These are phyloP conservation scores for Rachicladosporium sp. DNA, from an alignment of 2,329 filamentous ascomycete genomes.

Conservation along the genomic window DNA sequence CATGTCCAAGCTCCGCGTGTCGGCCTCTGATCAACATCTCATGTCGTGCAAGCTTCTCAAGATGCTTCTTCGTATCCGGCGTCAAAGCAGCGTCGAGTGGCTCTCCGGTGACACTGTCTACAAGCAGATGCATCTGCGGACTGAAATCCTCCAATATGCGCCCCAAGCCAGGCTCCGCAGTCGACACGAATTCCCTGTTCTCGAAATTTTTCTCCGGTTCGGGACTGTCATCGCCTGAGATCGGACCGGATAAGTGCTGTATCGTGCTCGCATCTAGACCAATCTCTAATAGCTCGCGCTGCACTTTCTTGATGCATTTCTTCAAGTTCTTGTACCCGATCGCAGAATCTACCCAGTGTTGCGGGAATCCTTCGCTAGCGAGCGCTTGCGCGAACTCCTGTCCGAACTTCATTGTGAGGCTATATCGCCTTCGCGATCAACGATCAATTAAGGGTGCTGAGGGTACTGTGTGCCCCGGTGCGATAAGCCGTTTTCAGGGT, in stretches of 20 bases:
- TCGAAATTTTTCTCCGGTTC: slow-evolving; percentile 4
- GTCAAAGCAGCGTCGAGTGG: slow-evolving; percentile 58
- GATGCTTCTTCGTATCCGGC: slow-evolving; percentile 49
- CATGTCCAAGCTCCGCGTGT: slow-evolving; percentile 12
- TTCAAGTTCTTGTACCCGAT: slow-evolving; percentile 78
- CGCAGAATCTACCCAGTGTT: slow-evolving; percentile 57
- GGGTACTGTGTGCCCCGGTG: no score
- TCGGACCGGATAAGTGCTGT: slow-evolving; percentile 45
- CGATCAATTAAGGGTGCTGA: no score
- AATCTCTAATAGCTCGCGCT: slow-evolving; percentile 54
- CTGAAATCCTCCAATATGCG: slow-evolving; percentile 35
- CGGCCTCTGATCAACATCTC: slow-evolving; percentile 30
- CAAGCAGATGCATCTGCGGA: slow-evolving; percentile 58
- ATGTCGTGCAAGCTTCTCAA: slow-evolving; percentile 48
- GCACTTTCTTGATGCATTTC: slow-evolving; percentile 75
- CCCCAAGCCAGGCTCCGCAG: slow-evolving; percentile 11
- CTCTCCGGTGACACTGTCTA: slow-evolving; percentile 54
- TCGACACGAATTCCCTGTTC: slow-evolving; percentile 13
- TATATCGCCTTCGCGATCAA: no score
- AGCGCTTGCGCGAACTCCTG: slow-evolving; percentile 63
- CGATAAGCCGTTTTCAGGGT: no score
- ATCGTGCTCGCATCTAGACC: slow-evolving; percentile 63
- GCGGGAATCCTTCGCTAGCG: slow-evolving; percentile 60
- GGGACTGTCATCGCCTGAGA: slow-evolving; percentile 5
- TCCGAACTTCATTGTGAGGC: slow-evolving; percentile 65